phyloP scores from a whole-genome alignment of 2,329 filamentous ascomycete genomes.

The Alternaria triticina region DNA sequence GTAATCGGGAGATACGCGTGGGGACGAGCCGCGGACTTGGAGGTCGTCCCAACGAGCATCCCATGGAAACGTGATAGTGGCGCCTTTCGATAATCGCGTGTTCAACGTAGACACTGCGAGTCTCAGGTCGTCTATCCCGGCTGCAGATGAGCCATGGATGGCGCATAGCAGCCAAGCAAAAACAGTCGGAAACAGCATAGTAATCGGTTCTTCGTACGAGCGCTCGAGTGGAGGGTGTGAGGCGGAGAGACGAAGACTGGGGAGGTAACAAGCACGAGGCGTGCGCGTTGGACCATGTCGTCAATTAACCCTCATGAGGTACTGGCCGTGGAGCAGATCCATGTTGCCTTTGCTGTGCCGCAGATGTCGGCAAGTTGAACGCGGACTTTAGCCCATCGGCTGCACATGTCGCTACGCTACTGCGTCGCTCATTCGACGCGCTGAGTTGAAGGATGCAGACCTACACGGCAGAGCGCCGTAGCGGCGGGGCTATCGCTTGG shows the following conservation, averaged over 20 bases:
- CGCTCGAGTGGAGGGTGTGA: neutral
- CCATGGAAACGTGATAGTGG: slow-evolving; percentile 19
- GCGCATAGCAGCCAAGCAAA: neutral
- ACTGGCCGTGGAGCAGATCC: neutral
- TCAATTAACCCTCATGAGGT: neutral
- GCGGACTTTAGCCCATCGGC: neutral
- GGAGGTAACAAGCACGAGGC: neutral
- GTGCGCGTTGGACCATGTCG: neutral
- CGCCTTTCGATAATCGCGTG: slow-evolving; percentile 12
- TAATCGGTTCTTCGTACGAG: neutral
- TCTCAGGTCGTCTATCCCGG: neutral
- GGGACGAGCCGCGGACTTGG: slow-evolving; percentile 23
- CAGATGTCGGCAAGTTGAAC: neutral
- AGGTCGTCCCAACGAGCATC: slow-evolving; percentile 19
- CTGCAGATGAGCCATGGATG: neutral
- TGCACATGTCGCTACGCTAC: neutral
- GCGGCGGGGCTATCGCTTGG: neutral
- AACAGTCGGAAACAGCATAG: slow-evolving; percentile 1
- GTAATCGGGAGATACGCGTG: slow-evolving; percentile 22
- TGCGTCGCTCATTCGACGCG: neutral
- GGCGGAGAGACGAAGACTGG: neutral
- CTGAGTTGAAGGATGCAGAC: neutral
- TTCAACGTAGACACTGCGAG: neutral
- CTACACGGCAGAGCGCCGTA: neutral
- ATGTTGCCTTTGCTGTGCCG: neutral